Base-by-base conservation (phyloP, 148 eudicot genomes). In the Cornus kousa region DNA sequence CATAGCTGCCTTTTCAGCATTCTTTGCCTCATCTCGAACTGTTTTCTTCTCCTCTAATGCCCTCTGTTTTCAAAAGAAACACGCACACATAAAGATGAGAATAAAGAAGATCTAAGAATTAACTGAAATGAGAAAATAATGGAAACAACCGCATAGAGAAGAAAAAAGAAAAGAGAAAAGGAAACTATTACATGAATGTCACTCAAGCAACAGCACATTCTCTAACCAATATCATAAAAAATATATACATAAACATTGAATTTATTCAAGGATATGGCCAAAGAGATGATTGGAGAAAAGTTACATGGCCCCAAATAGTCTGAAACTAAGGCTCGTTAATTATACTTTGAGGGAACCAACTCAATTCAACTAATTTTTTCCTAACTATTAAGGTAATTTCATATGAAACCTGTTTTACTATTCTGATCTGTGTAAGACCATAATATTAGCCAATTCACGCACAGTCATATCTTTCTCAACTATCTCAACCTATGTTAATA, bases 31-130 rank as follows among this genome's bases (percentile, higher is more conserved):
- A 81, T 74, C 78, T 67, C 76, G 87, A 73, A 85, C 77, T 81
- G 79, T 70, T 81, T 91, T 95, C 82, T 91, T 92, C 88, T 93
- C 99, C 82, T 91, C 99, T 68, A 93, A 83, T 69, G 97, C 90
- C 80, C 90, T 91, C 98, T 94, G 70, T 74, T 62, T 13, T 57
- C 20, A 13, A 57, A 57, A 14, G 50, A 65, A 60, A 66, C 72
- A 28, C 28, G 28, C 28, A 28, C 28, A 28, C 28, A 28, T 1
- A 28, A 43, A 43, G 8, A 43, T 43, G 73, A 37, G 76, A 70
- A 33, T 12, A 53, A 53, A 53, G 59, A 14, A 53, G 59, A 12
- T 53, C 0, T 53, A 6, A 53, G 59, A 57, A 57, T 57, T 57
- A 57, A 57, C 3, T 62, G 5, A 62, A 62, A 8, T 20, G 23